These are phyloP conservation scores for Thraustotheca clavata DNA, from an alignment of 352 stramenopile genomes.

Conservation along the genomic window DNA sequence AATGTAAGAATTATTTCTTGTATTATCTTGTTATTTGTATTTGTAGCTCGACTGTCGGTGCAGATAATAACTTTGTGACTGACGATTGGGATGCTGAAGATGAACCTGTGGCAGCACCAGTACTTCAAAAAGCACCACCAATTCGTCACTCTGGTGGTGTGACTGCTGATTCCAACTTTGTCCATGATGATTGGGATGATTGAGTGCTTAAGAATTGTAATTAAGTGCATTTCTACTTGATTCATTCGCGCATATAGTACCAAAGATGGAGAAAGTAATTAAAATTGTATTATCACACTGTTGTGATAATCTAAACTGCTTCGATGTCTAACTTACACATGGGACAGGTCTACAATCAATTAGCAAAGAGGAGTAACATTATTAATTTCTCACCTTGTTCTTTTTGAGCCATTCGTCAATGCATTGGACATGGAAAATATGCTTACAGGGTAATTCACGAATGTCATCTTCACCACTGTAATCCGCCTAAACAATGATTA, in stretches of 20 bases:
- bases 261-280: background rate
- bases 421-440: conserved; percentile 6
- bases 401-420: conserved; percentile 21
- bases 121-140: conserved; percentile 10
- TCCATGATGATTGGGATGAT: conserved; percentile 51
- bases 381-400: background rate
- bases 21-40: too few species aligned
- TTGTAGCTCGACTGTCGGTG: conserved; percentile 23
- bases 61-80: conserved; percentile 71
- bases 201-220: conserved; percentile 1
- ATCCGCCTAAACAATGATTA: background rate
- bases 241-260: background rate
- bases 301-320: background rate
- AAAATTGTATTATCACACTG: background rate
- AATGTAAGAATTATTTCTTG: too few species aligned
- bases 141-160: conserved; percentile 28
- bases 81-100: conserved; percentile 69
- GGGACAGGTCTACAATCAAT: conserved; percentile 9
- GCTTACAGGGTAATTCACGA: conserved; percentile 10
- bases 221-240: background rate
- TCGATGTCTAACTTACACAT: conserved; percentile 21
- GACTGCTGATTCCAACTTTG: conserved; percentile 55
- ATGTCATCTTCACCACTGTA: conserved; percentile 1
- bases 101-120: background rate
- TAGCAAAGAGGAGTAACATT: background rate